These are phyloP conservation scores for Talaromyces sp. DNA, from an alignment of 2,329 filamentous ascomycete species.

Conservation along the genomic window DNA sequence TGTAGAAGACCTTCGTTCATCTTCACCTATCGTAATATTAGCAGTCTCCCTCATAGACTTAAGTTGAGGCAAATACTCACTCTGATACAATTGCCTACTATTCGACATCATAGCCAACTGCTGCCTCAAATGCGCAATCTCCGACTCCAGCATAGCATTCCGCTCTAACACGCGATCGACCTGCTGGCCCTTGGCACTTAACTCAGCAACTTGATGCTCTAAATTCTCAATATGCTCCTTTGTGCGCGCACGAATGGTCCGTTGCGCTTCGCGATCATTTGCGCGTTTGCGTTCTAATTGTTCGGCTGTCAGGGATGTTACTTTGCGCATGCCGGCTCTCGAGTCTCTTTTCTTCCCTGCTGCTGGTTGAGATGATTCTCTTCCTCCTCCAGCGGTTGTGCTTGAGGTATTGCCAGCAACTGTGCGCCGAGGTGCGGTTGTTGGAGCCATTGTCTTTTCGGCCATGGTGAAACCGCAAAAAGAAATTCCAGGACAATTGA, in stretches of 20 bases:
- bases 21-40: conserved; percentile 5
- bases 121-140: conserved; percentile 52
- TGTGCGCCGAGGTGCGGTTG: conserved; percentile 6
- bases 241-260: conserved; percentile 57
- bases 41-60: not conserved
- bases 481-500: not conserved
- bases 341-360: conserved; percentile 39
- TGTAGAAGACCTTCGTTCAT: conserved; percentile 20
- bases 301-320: conserved; percentile 55
- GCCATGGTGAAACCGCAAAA: not conserved
- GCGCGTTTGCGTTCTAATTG: conserved; percentile 59
- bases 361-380: not conserved
- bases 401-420: not conserved
- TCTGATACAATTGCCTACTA: conserved; percentile 20
- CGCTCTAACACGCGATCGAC: conserved; percentile 52
- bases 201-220: conserved; percentile 53
- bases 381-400: not conserved
- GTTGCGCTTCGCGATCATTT: conserved; percentile 59
- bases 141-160: conserved; percentile 54
- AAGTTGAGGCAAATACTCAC: not conserved
- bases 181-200: conserved; percentile 50
- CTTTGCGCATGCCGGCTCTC: conserved; percentile 56
- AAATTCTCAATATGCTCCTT: conserved; percentile 58
- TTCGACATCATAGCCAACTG: conserved; percentile 40
- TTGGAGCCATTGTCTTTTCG: conserved; percentile 4